Base-by-base conservation (phyloP, 768 basidiomycete genomes). In the Podaxis sp. region DNA sequence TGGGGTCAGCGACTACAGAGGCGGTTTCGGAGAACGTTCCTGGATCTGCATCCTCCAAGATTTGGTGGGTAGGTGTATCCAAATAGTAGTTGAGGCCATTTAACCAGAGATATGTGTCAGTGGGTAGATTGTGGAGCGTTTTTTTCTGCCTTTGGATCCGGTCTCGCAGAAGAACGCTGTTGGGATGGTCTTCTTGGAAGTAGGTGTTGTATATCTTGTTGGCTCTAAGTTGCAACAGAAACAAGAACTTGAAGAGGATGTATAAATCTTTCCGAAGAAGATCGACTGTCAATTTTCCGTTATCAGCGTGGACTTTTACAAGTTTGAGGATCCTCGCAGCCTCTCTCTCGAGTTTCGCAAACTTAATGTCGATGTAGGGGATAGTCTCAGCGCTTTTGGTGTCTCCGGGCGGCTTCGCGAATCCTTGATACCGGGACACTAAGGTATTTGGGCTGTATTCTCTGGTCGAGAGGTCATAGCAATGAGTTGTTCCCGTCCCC, bases 181-280 rank as follows among this genome's bases (percentile, higher is more conserved):
- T 55, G 0, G 70, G 70, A 44, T 71, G 64, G 4, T 63, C 60
- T 25, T 70, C 72, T 16, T 71, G 63, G 35, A 70, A 73, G 61
- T 75, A 74, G 5, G 59, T 63, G 2, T 51, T 28, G 13, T 67
- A 63, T 1, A 65, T 55, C 1, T 65, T 64, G n/a, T 61, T 64
- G 21, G 63, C 64, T 6, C 75, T 70, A 59, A 70, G 72, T 40
- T 74, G 68, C 73, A 76, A 72, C 21, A 77, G 37, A 55, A 75
- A 75, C 6, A 76, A 63, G 55, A 77, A 76, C 61, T 74, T 76
- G 2, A 74, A 66, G 35, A 77, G 59, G 4, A 56, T 65, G 6
- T 72, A 67, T 2, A 77, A 63, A 13, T 67, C 65, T 18, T 64
- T 64, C 28, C 75, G 61, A 21, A 69, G 65, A n/a, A 75, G n/a